Base-by-base conservation (phyloP, 2,329 filamentous ascomycete genomes). In the Chlorencoelia australis region DNA sequence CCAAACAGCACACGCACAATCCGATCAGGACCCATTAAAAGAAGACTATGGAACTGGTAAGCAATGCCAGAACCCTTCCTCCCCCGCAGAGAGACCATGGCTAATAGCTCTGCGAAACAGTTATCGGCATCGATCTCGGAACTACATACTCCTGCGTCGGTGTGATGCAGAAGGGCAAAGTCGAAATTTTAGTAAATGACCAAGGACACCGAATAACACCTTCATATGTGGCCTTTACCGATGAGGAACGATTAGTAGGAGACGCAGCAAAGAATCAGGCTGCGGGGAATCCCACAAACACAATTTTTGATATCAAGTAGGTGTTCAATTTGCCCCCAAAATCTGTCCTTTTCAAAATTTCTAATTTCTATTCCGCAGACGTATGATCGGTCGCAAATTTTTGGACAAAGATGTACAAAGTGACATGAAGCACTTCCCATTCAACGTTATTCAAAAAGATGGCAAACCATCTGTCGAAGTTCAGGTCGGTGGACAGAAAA, bases 341-440 rank as follows among this genome's bases (percentile, higher is more conserved):
- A 16, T 29, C 29, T 41, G 32, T 33, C 39, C 24, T 36, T 40
- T 39, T 36, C 30, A 18, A 14, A 40, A 29, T 45, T 62, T 65
- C 53, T 65, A 51, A 40, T 16, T 18, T 29, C 37, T 48, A 11
- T 18, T 21, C 41, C 34, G 6, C 47, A 86, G 82, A 69, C 84
- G 84, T 60, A 65, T 91, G 55, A 88, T 91, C 58, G 84, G 84
- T 56, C 82, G 82, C 63, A 91, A 88, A 67, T 88, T 71, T 63
- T 66, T 67, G 33, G 84, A 91, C 61, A 83, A 81, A 69, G 84
- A 93, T 48, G 80, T 95, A 50, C 88, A 95, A 69, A 73, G 70
- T 59, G 91, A 98, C 60, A 75, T 91, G 60, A 96, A 98, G 83
- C 84, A 95, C 73, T 95, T 94, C 75, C 89, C 91, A 57, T 98